Percentiles rank a stretch among this genome's conserved stretches.
Conservation (phyloP, 2,329 filamentous ascomycete genomes). For the Teratosphaeria viscida region DNA sequence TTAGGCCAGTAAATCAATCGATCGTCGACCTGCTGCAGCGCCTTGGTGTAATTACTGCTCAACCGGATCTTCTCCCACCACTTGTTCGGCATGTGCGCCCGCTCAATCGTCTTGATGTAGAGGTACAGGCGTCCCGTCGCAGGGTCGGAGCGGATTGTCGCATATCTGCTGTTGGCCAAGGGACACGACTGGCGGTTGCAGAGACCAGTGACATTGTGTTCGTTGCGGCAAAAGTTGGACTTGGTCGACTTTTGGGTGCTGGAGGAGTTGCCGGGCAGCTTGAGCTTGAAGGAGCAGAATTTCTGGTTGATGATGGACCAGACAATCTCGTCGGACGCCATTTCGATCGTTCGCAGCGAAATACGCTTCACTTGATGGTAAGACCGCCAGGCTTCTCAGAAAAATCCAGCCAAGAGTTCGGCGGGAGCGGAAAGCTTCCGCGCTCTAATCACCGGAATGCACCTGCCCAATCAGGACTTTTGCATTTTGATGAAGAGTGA, state of each 20-base stretch:
- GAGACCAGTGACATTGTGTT: slow-evolving; percentile 44
- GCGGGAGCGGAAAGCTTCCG: background rate
- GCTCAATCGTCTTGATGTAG: slow-evolving; percentile 93
- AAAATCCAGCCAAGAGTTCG: slow-evolving; percentile 1
- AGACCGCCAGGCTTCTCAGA: background rate
- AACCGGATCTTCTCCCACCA: slow-evolving; percentile 92
- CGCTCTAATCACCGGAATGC: background rate
- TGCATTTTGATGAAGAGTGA: background rate
- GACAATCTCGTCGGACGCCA: slow-evolving; percentile 92
- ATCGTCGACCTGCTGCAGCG: slow-evolving; percentile 77
- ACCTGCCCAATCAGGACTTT: background rate
- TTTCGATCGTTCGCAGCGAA: slow-evolving; percentile 25
- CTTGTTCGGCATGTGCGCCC: slow-evolving; percentile 76
- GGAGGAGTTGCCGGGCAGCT: slow-evolving; percentile 36
- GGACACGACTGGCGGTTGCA: slow-evolving; percentile 84
- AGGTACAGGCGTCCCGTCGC: slow-evolving; percentile 77
- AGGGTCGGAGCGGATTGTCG: slow-evolving; percentile 76
- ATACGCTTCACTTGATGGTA: background rate
- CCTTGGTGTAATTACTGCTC: slow-evolving; percentile 80
- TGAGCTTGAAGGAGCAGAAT: slow-evolving; percentile 91
- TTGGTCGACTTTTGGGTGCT: slow-evolving; percentile 57
- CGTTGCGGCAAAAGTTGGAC: slow-evolving; percentile 92
- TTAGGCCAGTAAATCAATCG: slow-evolving; percentile 89
- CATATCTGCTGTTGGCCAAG: slow-evolving; percentile 84
- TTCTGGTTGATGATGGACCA: slow-evolving; percentile 96